A percentile compares a stretch with the other conserved stretches of the same genome.
Evolutionary conservation across 345 rosid genomes (phyloP).

Genomic region (Anastatica hierochuntica): DNA sequence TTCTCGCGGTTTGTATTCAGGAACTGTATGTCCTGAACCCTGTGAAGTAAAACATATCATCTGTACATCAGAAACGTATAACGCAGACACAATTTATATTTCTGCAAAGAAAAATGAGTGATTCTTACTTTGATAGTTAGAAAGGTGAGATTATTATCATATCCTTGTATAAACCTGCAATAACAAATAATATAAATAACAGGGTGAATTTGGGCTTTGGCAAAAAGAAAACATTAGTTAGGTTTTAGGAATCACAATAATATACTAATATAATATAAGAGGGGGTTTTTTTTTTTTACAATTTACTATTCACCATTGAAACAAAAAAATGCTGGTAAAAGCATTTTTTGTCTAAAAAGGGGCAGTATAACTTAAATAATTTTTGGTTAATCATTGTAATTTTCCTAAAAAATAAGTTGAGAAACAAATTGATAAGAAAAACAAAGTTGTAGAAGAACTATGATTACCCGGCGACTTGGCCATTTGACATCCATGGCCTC

Average conservation of each 20-base stretch:
- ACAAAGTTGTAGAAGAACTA: background rate
- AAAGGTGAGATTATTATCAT: background rate
- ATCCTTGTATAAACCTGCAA: background rate
- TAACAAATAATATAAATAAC: too few species aligned
- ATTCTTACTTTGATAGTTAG: background rate
- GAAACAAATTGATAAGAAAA: background rate
- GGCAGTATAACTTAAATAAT: too few species aligned
- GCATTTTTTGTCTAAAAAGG: too few species aligned
- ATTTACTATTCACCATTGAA: too few species aligned
- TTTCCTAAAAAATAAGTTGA: too few species aligned
- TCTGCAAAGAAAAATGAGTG: background rate
- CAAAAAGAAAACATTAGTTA: too few species aligned
- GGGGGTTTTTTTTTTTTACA: too few species aligned
- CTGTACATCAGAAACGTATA: background rate
- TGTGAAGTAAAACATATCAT: constrained; percentile 22
- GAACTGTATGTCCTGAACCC: constrained; percentile 91
- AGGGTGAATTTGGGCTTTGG: too few species aligned
- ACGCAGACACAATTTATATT: background rate
- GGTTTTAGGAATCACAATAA: too few species aligned
- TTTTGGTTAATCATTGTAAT: too few species aligned
- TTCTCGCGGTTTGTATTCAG: constrained; percentile 78
- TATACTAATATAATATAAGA: too few species aligned
- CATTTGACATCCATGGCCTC: constrained; percentile 69
- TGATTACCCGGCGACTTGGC: constrained; percentile 67
- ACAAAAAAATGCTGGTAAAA: too few species aligned